Conservation (phyloP, 352 stramenopile species). For the Globisporangium radiosum region DNA sequence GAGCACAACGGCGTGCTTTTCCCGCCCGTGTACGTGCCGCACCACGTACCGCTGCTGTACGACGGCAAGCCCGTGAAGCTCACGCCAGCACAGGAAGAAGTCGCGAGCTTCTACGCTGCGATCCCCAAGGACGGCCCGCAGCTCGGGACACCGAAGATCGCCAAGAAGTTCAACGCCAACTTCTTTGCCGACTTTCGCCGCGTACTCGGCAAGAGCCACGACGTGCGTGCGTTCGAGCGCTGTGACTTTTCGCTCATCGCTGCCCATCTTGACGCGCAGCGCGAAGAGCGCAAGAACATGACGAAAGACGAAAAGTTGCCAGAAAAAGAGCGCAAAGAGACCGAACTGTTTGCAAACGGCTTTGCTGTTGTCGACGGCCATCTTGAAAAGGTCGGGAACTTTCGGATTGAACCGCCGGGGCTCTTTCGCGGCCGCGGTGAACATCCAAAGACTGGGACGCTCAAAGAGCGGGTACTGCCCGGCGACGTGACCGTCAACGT, state of each 20-base stretch:
- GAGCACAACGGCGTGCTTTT: slow-evolving; percentile 99
- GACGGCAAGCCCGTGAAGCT: slow-evolving; percentile 91
- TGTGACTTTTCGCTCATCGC: slow-evolving; percentile 97
- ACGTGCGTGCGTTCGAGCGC: slow-evolving; percentile 94
- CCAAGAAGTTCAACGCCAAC: slow-evolving; percentile 99
- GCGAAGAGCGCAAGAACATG: slow-evolving; percentile 93
- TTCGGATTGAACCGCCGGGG: slow-evolving; percentile 96
- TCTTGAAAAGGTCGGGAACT: slow-evolving; percentile 97
- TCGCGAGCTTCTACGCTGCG: slow-evolving; percentile 93
- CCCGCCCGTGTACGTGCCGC: slow-evolving; percentile 92
- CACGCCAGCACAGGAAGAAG: slow-evolving; percentile 92
- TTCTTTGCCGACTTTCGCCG: slow-evolving; percentile 95
- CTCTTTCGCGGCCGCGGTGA: slow-evolving; percentile 97
- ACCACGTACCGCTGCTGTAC: slow-evolving; percentile 95
- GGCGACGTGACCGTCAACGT: slow-evolving; percentile 98
- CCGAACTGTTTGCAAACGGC: slow-evolving; percentile 91
- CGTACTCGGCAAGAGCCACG: slow-evolving; percentile 90
- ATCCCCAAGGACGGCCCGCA: slow-evolving; percentile 97
- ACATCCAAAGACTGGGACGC: slow-evolving; percentile 98
- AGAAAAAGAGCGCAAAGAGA: slow-evolving; percentile 89
- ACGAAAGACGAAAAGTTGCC: slow-evolving; percentile 92
- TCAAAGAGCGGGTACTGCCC: slow-evolving; percentile 95
- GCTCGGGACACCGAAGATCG: slow-evolving; percentile 94
- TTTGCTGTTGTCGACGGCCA: slow-evolving; percentile 97
- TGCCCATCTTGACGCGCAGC: slow-evolving; percentile 88